phyloP scores from a whole-genome alignment of 345 rosid species.

The Carallia brachiata region DNA sequence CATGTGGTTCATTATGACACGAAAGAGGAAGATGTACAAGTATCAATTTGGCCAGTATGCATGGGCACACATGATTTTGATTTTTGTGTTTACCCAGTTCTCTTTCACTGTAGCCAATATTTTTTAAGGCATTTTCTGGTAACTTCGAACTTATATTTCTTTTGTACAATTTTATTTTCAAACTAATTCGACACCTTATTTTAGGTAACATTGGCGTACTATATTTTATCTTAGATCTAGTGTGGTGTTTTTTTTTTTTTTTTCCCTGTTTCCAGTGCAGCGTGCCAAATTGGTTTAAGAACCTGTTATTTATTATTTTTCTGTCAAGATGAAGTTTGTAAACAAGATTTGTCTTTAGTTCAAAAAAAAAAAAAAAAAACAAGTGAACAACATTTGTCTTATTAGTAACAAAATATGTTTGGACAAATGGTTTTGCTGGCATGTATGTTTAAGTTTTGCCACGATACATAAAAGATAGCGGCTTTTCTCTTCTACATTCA shows the following conservation, averaged over 20 bases:
- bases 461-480: neutral
- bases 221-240: no score
- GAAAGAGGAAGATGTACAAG: slow-evolving; percentile 97
- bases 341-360: neutral
- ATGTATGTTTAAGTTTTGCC: no score
- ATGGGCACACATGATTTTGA: slow-evolving; percentile 91
- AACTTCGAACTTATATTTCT: slow-evolving; percentile 13
- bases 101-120: slow-evolving; percentile 96
- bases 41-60: slow-evolving; percentile 99
- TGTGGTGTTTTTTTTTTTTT: neutral
- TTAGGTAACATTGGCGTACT: neutral
- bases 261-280: neutral
- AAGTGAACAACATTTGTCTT: no score
- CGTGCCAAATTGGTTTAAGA: neutral
- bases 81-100: slow-evolving; percentile 88
- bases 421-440: neutral
- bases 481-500: neutral
- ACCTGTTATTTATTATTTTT: no score
- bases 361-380: no score
- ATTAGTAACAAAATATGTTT: neutral
- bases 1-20: slow-evolving; percentile 94
- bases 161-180: neutral
- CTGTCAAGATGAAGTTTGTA: no score
- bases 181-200: neutral
- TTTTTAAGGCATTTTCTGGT: slow-evolving; percentile 98